Conservation (phyloP, 306 rosid genomes). For the Senna tora region DNA sequence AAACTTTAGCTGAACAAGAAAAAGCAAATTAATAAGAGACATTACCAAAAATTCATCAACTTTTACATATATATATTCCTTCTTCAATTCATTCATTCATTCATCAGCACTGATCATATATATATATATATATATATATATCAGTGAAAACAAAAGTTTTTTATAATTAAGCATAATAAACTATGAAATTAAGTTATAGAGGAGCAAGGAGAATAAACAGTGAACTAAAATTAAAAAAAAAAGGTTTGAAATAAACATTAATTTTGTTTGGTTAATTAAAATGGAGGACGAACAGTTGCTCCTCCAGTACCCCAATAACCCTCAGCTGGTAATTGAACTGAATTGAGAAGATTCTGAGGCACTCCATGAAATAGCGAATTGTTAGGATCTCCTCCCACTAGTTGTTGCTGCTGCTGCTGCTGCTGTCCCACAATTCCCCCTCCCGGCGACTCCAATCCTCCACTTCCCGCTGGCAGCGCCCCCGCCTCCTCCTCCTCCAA, state of each 20-base stretch:
- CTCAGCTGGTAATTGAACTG: slow-evolving; percentile 81
- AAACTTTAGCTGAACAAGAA: slow-evolving; percentile 22
- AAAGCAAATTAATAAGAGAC: slow-evolving; percentile 36
- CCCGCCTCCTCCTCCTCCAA: slow-evolving; percentile 71
- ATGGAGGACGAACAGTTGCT: slow-evolving; percentile 71
- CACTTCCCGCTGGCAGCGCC: slow-evolving; percentile 41
- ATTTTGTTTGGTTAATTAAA: slow-evolving; percentile 43
- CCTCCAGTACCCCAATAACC: slow-evolving; percentile 65
- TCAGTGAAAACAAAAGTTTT: slow-evolving; percentile 45
- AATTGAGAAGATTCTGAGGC: slow-evolving; percentile 81
- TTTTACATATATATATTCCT: slow-evolving; percentile 66
- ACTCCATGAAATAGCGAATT: slow-evolving; percentile 68
- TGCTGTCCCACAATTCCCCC: slow-evolving; percentile 49
- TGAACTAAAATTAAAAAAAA: slow-evolving; percentile 17
- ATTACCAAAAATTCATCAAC: slow-evolving; percentile 48
- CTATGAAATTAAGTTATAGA: slow-evolving; percentile 44
- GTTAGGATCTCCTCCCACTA: slow-evolving; percentile 59
- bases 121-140: too few relatives aligned
- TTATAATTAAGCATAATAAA: slow-evolving; percentile 52
- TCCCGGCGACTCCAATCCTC: slow-evolving; percentile 68
- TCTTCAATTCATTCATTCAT: too few relatives aligned
- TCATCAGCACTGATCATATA: slow-evolving; percentile 35
- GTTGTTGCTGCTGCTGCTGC: slow-evolving; percentile 51
- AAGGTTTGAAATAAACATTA: slow-evolving; percentile 23
- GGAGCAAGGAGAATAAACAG: slow-evolving; percentile 61